A percentile compares a stretch with the other conserved stretches of the same genome.
These are phyloP conservation scores for Salvia hispanica DNA, from an alignment of 257 asterid species.

Conservation along the genomic window DNA sequence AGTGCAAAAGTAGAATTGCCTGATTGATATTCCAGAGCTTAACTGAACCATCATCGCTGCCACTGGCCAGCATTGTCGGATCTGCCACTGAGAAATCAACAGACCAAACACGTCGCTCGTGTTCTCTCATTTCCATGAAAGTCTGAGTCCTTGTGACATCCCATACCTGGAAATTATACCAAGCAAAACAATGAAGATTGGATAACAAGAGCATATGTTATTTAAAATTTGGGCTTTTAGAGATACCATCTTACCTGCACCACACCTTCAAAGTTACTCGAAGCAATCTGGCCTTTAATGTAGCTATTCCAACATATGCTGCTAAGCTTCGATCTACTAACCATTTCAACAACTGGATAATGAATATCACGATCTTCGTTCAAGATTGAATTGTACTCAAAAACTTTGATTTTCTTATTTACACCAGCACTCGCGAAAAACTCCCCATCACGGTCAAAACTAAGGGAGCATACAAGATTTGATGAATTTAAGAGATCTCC, in stretches of 20 bases:
- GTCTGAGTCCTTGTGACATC: constrained; percentile 84
- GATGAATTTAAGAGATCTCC: constrained; percentile 94
- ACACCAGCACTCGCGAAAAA: constrained; percentile 97
- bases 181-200: constrained; percentile 7
- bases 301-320: constrained; percentile 96
- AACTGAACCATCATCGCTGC: constrained; percentile 96
- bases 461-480: constrained; percentile 84
- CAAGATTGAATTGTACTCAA: constrained; percentile 74
- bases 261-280: constrained; percentile 97
- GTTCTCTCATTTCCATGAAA: constrained; percentile 96
- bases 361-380: constrained; percentile 82
- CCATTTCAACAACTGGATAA: constrained; percentile 96
- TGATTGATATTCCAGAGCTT: constrained; percentile 99
- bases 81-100: constrained; percentile 91
- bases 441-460: constrained; percentile 98
- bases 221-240: not conserved
- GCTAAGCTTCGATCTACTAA: constrained; percentile 87
- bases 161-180: constrained; percentile 68
- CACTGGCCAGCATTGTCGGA: constrained; percentile 96
- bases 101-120: constrained; percentile 94
- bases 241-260: constrained; percentile 66
- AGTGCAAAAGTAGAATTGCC: constrained; percentile 97
- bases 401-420: constrained; percentile 93
- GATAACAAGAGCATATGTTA: not conserved
- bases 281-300: constrained; percentile 94